Conservation (phyloP, 2,329 filamentous ascomycete species). For the Hypoxylon sp. region DNA sequence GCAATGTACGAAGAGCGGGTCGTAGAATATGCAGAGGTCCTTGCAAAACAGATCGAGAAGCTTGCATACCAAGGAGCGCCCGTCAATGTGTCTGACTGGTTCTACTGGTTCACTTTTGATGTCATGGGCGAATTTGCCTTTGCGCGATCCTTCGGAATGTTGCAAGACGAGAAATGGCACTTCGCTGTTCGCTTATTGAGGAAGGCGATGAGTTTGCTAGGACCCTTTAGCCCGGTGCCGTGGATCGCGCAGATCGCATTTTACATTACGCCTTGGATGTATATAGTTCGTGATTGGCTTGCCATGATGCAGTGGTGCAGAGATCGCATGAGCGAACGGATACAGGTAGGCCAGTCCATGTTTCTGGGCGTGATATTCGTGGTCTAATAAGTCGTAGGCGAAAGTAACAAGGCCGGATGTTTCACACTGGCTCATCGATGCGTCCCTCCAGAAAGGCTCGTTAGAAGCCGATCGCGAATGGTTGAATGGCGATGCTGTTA, state of each 20-base stretch:
- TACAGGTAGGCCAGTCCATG: slow-evolving; percentile 11
- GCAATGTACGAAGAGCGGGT: slow-evolving; percentile 35
- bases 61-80: slow-evolving; percentile 18
- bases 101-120: slow-evolving; percentile 45
- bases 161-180: slow-evolving; percentile 40
- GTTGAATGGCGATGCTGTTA: slow-evolving; percentile 34
- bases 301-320: slow-evolving; percentile 31
- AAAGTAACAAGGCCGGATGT: slow-evolving; percentile 31
- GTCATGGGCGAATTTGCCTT: slow-evolving; percentile 49
- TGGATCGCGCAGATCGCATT: slow-evolving; percentile 34
- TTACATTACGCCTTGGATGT: slow-evolving; percentile 30
- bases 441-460: slow-evolving; percentile 31
- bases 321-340: slow-evolving; percentile 31
- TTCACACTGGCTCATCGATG: slow-evolving; percentile 38
- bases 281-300: slow-evolving; percentile 32
- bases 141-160: slow-evolving; percentile 44
- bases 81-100: slow-evolving; percentile 43
- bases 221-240: slow-evolving; percentile 32
- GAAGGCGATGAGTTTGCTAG: slow-evolving; percentile 28
- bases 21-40: slow-evolving; percentile 36
- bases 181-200: slow-evolving; percentile 26
- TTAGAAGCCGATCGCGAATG: slow-evolving; percentile 31
- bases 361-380: neutral
- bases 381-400: slow-evolving; percentile 19
- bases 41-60: slow-evolving; percentile 32